phyloP scores from a whole-genome alignment of 805 yeast genomes.

The Suhomyces sp. region DNA sequence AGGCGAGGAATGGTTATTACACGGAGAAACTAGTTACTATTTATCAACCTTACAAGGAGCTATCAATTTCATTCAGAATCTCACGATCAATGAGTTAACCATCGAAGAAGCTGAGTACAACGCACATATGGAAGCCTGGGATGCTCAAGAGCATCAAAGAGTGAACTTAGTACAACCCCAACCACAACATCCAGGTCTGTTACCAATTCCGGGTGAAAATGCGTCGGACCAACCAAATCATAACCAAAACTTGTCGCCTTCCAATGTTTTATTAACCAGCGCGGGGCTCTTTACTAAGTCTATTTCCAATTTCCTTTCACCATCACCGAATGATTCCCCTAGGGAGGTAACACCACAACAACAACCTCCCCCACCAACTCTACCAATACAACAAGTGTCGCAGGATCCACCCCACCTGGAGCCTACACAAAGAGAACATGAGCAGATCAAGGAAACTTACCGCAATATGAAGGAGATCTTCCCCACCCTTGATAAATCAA shows the following conservation, averaged over 20 bases:
- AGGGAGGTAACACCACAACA: slow-evolving; percentile 4
- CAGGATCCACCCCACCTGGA: slow-evolving; percentile 1
- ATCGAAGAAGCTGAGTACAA: slow-evolving; percentile 60
- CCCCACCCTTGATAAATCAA: slow-evolving; percentile 66
- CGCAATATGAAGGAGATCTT: slow-evolving; percentile 64
- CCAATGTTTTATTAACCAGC: slow-evolving; percentile 40
- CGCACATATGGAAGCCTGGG: slow-evolving; percentile 53
- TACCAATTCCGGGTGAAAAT: background rate
- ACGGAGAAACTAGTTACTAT: slow-evolving; percentile 90
- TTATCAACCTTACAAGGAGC: slow-evolving; percentile 90
- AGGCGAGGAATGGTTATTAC: slow-evolving; percentile 62
- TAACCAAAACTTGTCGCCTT: slow-evolving; percentile 32
- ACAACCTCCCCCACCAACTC: slow-evolving; percentile 2
- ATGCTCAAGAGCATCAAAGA: slow-evolving; percentile 31
- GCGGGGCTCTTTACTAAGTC: slow-evolving; percentile 55
- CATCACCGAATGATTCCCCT: slow-evolving; percentile 28
- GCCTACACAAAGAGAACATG: slow-evolving; percentile 10
- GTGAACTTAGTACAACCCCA: slow-evolving; percentile 14
- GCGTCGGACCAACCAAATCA: background rate
- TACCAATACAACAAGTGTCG: background rate
- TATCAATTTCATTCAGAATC: slow-evolving; percentile 67
- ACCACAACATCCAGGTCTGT: slow-evolving; percentile 16
- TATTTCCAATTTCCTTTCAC: slow-evolving; percentile 40
- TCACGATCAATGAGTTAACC: slow-evolving; percentile 59
- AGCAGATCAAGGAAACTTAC: slow-evolving; percentile 28